Conservation (phyloP, 768 basidiomycete species). For the Podaxis carcinomalis region DNA sequence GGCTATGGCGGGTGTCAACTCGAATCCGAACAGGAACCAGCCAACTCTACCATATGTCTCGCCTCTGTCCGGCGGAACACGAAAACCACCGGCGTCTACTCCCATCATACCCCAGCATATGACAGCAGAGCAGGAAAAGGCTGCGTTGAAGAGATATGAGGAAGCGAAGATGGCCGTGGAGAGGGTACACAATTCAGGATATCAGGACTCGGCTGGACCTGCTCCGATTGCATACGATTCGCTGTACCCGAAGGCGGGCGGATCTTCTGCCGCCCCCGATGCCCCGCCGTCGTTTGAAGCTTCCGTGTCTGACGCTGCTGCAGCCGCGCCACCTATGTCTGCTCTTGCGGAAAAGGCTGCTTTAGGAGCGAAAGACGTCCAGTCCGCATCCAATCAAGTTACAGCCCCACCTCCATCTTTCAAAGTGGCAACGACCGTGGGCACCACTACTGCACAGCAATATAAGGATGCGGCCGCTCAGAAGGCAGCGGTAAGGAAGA, state of each 20-base stretch:
- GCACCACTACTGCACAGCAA: constrained; percentile 19
- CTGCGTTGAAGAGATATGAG: constrained; percentile 59
- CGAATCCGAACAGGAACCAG: constrained; percentile 14
- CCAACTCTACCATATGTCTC: constrained; percentile 16
- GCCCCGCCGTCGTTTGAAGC: constrained; percentile 48
- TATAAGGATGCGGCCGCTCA: constrained; percentile 32
- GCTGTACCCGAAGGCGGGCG: constrained; percentile 41
- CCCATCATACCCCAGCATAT: constrained; percentile 41
- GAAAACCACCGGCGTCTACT: constrained; percentile 17
- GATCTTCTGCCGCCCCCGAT: constrained; percentile 24
- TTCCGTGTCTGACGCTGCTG: constrained; percentile 29
- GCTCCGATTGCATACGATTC: constrained; percentile 61
- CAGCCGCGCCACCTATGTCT: constrained; percentile 31
- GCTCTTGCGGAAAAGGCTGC: constrained; percentile 65
- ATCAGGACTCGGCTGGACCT: constrained; percentile 18
- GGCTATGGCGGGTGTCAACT: constrained; percentile 14
- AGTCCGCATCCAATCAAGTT: constrained; percentile 14
- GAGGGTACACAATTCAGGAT: constrained; percentile 37
- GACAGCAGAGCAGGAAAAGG: constrained; percentile 75
- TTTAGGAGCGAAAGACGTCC: constrained; percentile 56
- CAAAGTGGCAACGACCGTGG: constrained; percentile 12
- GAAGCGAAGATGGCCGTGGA: constrained; percentile 72
- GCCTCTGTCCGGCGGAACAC: constrained; percentile 13
- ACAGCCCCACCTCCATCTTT: constrained; percentile 9
- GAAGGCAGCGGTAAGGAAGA: constrained; percentile 54